Conservation (phyloP, 352 stramenopile species). For the Globisporangium nagaii region DNA sequence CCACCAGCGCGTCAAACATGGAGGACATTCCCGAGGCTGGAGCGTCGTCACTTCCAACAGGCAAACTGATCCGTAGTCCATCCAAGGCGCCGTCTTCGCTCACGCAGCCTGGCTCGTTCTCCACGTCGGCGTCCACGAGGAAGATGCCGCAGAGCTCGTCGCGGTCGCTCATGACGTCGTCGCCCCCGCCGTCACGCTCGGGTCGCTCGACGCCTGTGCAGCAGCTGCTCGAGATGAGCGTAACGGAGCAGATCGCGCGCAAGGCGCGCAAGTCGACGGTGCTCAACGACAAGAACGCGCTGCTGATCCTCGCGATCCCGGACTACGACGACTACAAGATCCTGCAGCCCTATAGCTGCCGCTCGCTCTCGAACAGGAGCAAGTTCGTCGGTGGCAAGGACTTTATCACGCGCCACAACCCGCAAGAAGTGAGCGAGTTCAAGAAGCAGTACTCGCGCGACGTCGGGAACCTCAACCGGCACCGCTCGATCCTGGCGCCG, state of each 20-base stretch:
- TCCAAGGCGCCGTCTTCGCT: conserved; percentile 5
- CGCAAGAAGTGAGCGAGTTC: conserved; percentile 67
- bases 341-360: conserved; percentile 70
- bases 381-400: conserved; percentile 63
- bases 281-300: conserved; percentile 61
- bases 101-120: neutral
- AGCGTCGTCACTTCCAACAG: neutral
- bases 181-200: conserved; percentile 15
- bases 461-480: conserved; percentile 54
- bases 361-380: conserved; percentile 47
- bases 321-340: conserved; percentile 79
- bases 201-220: conserved; percentile 22
- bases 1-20: conserved; percentile 3
- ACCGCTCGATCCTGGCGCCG: conserved; percentile 54
- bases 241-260: conserved; percentile 64
- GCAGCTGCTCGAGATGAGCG: conserved; percentile 39
- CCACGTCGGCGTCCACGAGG: conserved; percentile 3
- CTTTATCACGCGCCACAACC: conserved; percentile 69
- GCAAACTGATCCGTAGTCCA: neutral
- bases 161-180: conserved; percentile 20
- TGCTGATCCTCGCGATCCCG: conserved; percentile 64
- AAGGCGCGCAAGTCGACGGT: conserved; percentile 65
- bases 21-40: conserved; percentile 12
- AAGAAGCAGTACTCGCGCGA: conserved; percentile 75
- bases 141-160: conserved; percentile 18